Conservation (phyloP, 2,329 filamentous ascomycete species). For the Arachnopeziza araneosa region DNA sequence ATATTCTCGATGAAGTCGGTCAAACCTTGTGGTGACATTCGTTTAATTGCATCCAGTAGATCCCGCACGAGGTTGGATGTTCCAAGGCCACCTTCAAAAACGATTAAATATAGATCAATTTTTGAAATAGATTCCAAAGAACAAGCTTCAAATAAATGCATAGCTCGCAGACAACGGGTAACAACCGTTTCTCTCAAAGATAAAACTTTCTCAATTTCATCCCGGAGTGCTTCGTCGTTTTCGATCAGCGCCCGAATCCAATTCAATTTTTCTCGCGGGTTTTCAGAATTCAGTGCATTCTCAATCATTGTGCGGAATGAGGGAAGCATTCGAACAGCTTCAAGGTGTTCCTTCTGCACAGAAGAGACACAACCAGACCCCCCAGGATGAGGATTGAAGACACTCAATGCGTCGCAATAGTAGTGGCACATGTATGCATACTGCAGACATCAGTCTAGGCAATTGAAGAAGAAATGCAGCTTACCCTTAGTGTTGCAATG, state of each 20-base stretch:
- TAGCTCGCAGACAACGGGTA: conserved; percentile 40
- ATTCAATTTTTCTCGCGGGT: conserved; percentile 25
- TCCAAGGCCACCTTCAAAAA: conserved; percentile 48
- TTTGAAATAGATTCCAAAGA: conserved; percentile 11
- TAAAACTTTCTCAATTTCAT: conserved; percentile 34
- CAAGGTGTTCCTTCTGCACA: conserved; percentile 56
- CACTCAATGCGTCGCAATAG: conserved; percentile 69
- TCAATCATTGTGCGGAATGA: conserved; percentile 61
- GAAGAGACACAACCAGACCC: background rate
- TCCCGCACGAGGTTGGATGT: conserved; percentile 47
- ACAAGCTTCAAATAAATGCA: conserved; percentile 40
- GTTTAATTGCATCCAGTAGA: conserved; percentile 45
- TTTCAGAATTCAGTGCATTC: conserved; percentile 37
- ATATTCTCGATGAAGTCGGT: conserved; percentile 39
- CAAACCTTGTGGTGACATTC: conserved; percentile 49
- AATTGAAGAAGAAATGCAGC: conserved; percentile 9
- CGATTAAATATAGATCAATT: conserved; percentile 54
- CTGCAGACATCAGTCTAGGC: conserved; percentile 34
- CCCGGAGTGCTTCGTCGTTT: conserved; percentile 51
- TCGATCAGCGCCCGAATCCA: conserved; percentile 51
- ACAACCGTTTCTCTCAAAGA: conserved; percentile 35
- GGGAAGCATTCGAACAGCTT: conserved; percentile 60
- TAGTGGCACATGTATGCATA: conserved; percentile 86
- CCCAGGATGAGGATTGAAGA: conserved; percentile 44
- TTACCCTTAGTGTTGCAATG: conserved; percentile 61